These are phyloP conservation scores for Phytophthora ramorum DNA, from an alignment of 352 stramenopile genomes.

Conservation along the genomic window DNA sequence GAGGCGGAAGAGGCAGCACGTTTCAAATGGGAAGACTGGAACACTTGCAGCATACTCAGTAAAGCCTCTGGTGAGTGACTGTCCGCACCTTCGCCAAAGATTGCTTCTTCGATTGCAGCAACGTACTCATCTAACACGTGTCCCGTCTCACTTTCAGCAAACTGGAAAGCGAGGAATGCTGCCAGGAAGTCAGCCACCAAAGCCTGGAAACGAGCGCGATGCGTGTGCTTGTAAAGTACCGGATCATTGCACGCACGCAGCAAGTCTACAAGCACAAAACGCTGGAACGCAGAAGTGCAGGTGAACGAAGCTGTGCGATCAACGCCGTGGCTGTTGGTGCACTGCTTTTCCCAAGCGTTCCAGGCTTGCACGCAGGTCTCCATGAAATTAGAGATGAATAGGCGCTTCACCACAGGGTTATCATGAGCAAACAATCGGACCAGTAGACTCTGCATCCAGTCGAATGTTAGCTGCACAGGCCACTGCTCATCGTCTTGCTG, in stretches of 20 bases:
- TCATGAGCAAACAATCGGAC: slow-evolving; percentile 79
- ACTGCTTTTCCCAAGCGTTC: slow-evolving; percentile 10
- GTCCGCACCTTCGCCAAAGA: slow-evolving; percentile 56
- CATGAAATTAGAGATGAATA: slow-evolving; percentile 82
- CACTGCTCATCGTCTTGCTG: slow-evolving; percentile 28
- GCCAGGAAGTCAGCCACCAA: slow-evolving; percentile 46
- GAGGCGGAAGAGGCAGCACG: slow-evolving; percentile 1
- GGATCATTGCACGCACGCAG: slow-evolving; percentile 72
- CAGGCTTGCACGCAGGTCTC: slow-evolving; percentile 40
- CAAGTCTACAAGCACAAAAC: slow-evolving; percentile 63
- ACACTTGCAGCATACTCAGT: slow-evolving; percentile 68
- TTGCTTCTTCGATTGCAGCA: slow-evolving; percentile 44
- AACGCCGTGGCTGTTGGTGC: slow-evolving; percentile 1
- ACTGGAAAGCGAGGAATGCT: slow-evolving; percentile 45
- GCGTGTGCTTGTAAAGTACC: slow-evolving; percentile 75
- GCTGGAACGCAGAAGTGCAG: slow-evolving; percentile 48
- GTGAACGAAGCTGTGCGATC: slow-evolving; percentile 46
- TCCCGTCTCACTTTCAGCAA: slow-evolving; percentile 24
- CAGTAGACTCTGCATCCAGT: slow-evolving; percentile 79
- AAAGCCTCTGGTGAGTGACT: slow-evolving; percentile 80
- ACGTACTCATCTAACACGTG: slow-evolving; percentile 41
- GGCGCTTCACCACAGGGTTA: slow-evolving; percentile 75
- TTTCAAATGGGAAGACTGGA: slow-evolving; percentile 44
- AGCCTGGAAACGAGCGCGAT: slow-evolving; percentile 44
- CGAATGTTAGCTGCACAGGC: slow-evolving; percentile 74